Evolutionary conservation across 768 basidiomycete species (phyloP), one percentile per base, ranked within the genome.

Genomic region (Lactarius sp.): DNA sequence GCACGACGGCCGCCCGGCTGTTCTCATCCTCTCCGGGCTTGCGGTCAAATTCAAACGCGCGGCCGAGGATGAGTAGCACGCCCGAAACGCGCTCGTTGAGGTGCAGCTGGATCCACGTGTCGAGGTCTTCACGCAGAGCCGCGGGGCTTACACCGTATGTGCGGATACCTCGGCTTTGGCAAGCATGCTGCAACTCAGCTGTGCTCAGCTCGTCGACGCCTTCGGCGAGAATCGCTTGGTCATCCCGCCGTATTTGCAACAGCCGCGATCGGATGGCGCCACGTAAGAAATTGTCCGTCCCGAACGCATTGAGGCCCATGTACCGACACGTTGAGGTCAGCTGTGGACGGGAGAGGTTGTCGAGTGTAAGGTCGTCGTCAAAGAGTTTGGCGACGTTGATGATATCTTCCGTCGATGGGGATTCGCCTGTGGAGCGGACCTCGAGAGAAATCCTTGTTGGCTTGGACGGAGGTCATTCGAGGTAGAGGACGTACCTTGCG

Each of bases 301-400:
- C 97, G 71, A 98, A 99, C 3, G 96, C 95, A 76, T 98, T 96
- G 70, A 98, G 84, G 60, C 90, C 92, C 94, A 99, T 97, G 74
- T 99, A 98, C 61, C 94, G 84, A 69, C 87, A 97, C 89, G 96
- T 97, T 0, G 93, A 95, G 20, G 96, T 94, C 34, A 98, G 83
- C 76, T 98, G 97, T n/a, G 97, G 97, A 33, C 97, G 86, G 6
- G 96, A 94, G 61, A 99, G 80, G 73, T 99, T 99, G 81, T 98
- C 97, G 51, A 99, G 84, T 0, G 97, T 98, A 66, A 98, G 83
- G 73, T 99, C 97, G 69, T 98, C 94, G 72, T 98, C 92, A 75
- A 99, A 99, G 31, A 98, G 83, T 71, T 94, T 93, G 60, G 97
- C 95, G 34, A 98, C 97, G 71, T 86, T 92, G 79, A 96, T 85